Evolutionary conservation across 805 yeast species (phyloP).

Genomic region (Blastobotrys muscicola): DNA sequence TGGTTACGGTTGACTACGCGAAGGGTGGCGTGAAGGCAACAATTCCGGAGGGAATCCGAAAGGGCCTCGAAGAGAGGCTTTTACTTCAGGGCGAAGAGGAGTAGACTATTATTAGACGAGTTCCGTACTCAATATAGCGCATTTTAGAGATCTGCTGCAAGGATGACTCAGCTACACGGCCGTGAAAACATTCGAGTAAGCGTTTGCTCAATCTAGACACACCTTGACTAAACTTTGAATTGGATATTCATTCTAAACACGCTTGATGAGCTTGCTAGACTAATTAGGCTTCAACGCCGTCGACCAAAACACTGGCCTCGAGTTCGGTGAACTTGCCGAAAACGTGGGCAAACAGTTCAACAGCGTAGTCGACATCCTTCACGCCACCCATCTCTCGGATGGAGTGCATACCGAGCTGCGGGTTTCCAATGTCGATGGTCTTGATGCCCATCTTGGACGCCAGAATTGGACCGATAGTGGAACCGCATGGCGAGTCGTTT

Average conservation of each 20-base stretch:
- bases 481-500: slow-evolving; percentile 91
- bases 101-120: background rate
- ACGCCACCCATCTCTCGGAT: slow-evolving; percentile 87
- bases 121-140: no score
- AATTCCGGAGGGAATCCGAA: slow-evolving; percentile 19
- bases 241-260: no score
- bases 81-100: background rate
- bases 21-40: slow-evolving; percentile 22
- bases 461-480: slow-evolving; percentile 91
- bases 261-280: no score
- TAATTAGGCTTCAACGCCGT: slow-evolving; percentile 3
- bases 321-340: slow-evolving; percentile 32
- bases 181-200: no score
- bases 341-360: slow-evolving; percentile 52
- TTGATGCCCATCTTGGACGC: slow-evolving; percentile 81
- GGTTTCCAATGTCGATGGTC: slow-evolving; percentile 84
- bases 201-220: no score
- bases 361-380: slow-evolving; percentile 56
- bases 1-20: slow-evolving; percentile 25
- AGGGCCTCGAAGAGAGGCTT: slow-evolving; percentile 13
- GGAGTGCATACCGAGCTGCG: slow-evolving; percentile 89
- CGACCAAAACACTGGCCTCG: slow-evolving; percentile 15
- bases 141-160: no score
- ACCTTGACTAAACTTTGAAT: no score
- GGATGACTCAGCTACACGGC: no score